phyloP scores from a whole-genome alignment of 2,329 filamentous ascomycete genomes.

The Colletotrichum filicis region DNA sequence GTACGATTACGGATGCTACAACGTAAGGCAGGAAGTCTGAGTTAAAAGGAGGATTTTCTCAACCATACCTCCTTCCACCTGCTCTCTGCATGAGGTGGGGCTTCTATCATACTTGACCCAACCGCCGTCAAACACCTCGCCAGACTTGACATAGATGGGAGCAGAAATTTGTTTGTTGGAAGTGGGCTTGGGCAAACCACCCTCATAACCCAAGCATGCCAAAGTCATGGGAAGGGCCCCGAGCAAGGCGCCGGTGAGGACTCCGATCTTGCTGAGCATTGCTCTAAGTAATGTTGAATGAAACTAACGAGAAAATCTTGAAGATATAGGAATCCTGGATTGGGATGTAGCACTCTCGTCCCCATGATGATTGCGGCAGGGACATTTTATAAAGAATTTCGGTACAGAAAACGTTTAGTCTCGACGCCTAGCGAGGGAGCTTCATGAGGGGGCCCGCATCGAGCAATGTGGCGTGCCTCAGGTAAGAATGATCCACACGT shows the following conservation, averaged over 20 bases:
- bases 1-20: neutral
- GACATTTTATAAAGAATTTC: neutral
- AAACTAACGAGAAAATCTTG: no score
- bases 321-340: neutral
- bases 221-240: neutral
- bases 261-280: neutral
- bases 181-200: neutral
- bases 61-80: neutral
- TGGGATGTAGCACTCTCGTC: neutral
- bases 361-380: neutral
- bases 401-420: no score
- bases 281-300: neutral
- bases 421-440: no score
- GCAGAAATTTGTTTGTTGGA: neutral
- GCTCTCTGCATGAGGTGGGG: neutral
- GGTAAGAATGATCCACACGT: neutral
- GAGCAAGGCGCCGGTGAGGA: neutral
- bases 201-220: neutral
- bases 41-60: neutral
- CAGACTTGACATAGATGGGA: neutral
- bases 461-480: neutral
- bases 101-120: neutral
- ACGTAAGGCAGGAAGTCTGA: neutral
- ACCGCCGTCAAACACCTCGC: neutral
- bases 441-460: neutral